These are phyloP conservation scores for Elongisporangium senticosum DNA, from an alignment of 352 stramenopile species.

Conservation along the genomic window DNA sequence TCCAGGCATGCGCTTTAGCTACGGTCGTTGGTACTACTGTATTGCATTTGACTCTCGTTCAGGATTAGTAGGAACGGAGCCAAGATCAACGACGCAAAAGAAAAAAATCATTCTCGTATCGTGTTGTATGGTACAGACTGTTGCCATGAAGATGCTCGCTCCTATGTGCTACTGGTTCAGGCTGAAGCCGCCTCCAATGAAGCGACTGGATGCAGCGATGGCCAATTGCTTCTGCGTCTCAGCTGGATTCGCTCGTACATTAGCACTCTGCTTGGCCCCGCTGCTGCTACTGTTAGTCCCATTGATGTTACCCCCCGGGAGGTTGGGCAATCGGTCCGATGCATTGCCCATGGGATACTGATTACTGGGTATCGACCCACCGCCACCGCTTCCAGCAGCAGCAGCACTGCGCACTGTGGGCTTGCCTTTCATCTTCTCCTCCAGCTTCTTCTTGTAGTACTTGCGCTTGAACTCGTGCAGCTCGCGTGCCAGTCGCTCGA, in stretches of 20 bases:
- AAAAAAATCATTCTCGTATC: neutral
- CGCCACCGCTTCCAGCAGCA: neutral
- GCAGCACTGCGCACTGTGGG: constrained; percentile 20
- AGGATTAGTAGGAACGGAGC: neutral
- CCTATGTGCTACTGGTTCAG: constrained; percentile 76
- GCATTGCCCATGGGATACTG: neutral
- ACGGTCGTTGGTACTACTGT: neutral
- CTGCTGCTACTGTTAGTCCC: constrained; percentile 13
- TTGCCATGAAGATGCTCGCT: neutral
- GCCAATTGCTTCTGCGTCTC: constrained; percentile 84
- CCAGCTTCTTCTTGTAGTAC: constrained; percentile 93
- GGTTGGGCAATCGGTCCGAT: constrained; percentile 28
- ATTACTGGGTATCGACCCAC: neutral
- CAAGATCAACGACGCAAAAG: neutral
- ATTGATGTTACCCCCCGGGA: constrained; percentile 15
- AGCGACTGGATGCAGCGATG: constrained; percentile 82
- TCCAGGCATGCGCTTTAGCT: neutral
- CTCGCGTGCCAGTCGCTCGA: constrained; percentile 88
- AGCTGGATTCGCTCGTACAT: constrained; percentile 35
- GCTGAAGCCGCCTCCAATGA: constrained; percentile 91
- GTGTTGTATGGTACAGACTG: constrained; percentile 4
- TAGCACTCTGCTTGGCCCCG: constrained; percentile 3
- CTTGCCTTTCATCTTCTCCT: constrained; percentile 79
- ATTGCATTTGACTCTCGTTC: neutral
- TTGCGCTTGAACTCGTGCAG: constrained; percentile 94